phyloP scores from a whole-genome alignment of 2,329 filamentous ascomycete species.

The Pseudopithomyces maydicus region DNA sequence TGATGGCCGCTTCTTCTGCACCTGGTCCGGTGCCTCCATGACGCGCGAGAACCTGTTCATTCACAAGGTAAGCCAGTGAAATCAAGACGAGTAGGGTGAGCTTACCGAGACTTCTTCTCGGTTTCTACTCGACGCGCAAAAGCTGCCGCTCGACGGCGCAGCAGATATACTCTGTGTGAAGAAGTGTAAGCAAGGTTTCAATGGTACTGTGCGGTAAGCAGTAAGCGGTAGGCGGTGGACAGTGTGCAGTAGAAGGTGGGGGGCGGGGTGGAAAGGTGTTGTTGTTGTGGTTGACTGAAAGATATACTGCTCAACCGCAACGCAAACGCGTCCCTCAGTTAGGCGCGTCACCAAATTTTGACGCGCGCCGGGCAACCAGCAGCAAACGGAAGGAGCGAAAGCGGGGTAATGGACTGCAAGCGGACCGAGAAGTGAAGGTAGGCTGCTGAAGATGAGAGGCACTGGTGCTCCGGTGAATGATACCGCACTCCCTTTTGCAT shows the following conservation, averaged over 20 bases:
- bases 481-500: background rate
- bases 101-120: background rate
- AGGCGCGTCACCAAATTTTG: no score
- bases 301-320: background rate
- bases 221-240: no score
- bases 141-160: background rate
- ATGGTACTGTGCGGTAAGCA: no score
- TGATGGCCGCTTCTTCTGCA: slow-evolving; percentile 33
- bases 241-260: background rate
- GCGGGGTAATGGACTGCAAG: background rate
- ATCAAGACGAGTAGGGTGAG: background rate
- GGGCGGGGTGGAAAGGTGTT: background rate
- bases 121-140: background rate
- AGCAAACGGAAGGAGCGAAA: background rate
- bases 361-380: slow-evolving; percentile 1
- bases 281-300: background rate
- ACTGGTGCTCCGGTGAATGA: background rate
- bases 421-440: background rate
- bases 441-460: background rate
- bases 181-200: background rate
- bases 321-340: background rate
- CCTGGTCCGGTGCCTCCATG: slow-evolving; percentile 22
- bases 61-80: background rate
- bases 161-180: background rate
- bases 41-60: background rate